A percentile compares a stretch with the other conserved stretches of the same genome.
These are phyloP conservation scores for Collybia sp. DNA, from an alignment of 768 basidiomycete species.

Conservation along the genomic window DNA sequence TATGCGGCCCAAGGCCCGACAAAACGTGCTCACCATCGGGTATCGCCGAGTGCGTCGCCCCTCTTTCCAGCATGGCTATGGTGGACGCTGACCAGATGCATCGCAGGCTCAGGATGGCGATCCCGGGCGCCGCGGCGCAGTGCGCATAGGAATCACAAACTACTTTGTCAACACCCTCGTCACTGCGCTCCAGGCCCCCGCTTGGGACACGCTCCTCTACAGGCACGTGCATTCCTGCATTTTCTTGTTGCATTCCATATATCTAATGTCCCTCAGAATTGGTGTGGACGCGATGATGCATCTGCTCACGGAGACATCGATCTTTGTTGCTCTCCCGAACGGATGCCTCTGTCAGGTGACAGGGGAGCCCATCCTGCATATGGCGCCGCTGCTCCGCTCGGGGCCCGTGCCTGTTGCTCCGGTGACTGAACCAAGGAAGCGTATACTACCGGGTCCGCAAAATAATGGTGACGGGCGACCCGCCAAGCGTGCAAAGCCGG, in stretches of 20 bases:
- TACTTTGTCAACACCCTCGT: slow-evolving; percentile 72
- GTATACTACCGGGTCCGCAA: slow-evolving; percentile 8
- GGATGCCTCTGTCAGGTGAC: slow-evolving; percentile 81
- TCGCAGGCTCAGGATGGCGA: slow-evolving; percentile 29
- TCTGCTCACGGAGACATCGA: slow-evolving; percentile 66
- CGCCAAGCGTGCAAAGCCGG: slow-evolving; percentile 24
- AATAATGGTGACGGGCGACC: slow-evolving; percentile 12
- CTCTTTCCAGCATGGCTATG: neutral
- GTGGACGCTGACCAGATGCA: neutral
- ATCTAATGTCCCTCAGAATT: slow-evolving; percentile 41
- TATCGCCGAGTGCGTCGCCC: slow-evolving; percentile 50
- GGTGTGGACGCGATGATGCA: slow-evolving; percentile 77
- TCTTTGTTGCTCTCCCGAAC: slow-evolving; percentile 79
- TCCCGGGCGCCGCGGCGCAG: slow-evolving; percentile 32
- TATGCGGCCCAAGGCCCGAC: slow-evolving; percentile 35
- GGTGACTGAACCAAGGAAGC: slow-evolving; percentile 5
- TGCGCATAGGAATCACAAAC: slow-evolving; percentile 45
- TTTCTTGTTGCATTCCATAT: neutral
- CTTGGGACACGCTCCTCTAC: slow-evolving; percentile 63
- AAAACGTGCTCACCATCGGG: slow-evolving; percentile 63
- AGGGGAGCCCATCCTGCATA: slow-evolving; percentile 58
- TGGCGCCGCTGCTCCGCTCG: slow-evolving; percentile 10
- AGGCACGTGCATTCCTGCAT: slow-evolving; percentile 37
- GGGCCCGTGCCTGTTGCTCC: neutral
- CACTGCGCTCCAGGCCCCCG: slow-evolving; percentile 54